A percentile compares a stretch with the other conserved stretches of the same genome.
phyloP scores from a whole-genome alignment of 108 stramenopile genomes.

The Pseudonitzschia delicatissima region DNA sequence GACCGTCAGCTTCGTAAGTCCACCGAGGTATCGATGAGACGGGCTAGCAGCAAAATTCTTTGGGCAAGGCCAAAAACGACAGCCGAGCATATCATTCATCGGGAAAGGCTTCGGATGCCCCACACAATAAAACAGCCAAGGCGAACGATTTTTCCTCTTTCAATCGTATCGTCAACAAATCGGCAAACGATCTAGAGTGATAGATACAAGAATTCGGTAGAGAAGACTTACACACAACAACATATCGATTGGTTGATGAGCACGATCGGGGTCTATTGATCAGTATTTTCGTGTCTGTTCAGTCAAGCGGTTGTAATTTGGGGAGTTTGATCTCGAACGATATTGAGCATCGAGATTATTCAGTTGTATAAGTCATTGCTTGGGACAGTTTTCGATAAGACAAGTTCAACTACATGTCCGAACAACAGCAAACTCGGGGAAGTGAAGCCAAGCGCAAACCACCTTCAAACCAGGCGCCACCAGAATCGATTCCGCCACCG shows the following conservation, averaged over 20 bases:
- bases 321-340: too few relatives aligned
- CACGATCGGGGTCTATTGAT: too few relatives aligned
- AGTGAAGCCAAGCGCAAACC: neutral
- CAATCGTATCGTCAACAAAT: neutral
- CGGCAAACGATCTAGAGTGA: too few relatives aligned
- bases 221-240: neutral
- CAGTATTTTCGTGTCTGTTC: too few relatives aligned
- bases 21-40: too few relatives aligned
- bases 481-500: neutral
- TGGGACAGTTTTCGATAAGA: too few relatives aligned
- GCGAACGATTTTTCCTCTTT: too few relatives aligned
- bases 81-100: slow-evolving; percentile 14
- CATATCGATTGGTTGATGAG: neutral
- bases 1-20: too few relatives aligned
- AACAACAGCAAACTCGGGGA: neutral
- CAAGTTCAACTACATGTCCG: neutral
- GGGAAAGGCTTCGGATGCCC: neutral
- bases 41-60: neutral
- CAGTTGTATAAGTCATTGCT: too few relatives aligned
- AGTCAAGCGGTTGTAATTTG: too few relatives aligned
- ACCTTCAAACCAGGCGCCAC: neutral
- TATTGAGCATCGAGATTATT: too few relatives aligned
- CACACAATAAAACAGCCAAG: neutral
- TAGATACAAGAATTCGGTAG: too few relatives aligned
- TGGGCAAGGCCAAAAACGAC: slow-evolving; percentile 17